A percentile compares a stretch with the other conserved stretches of the same genome.
Evolutionary conservation across 2,329 filamentous ascomycete genomes (phyloP).

Genomic region (Pseudogymnoascus sp.): DNA sequence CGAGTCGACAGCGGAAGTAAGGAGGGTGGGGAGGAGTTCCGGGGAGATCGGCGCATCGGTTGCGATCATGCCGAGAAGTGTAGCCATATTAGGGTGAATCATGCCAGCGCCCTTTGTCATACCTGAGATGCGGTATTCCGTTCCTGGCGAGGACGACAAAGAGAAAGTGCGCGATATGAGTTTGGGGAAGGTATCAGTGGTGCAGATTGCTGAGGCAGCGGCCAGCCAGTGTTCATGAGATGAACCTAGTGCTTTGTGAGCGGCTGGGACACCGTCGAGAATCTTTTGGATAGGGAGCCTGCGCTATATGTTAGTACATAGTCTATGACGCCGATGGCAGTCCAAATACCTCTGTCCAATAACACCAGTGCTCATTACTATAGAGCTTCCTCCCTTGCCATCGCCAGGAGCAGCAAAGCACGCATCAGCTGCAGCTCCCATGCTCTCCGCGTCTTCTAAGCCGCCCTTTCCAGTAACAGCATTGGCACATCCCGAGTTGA

Average conservation of each 20-base stretch:
- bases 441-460: conserved; percentile 75
- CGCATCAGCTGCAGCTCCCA: conserved; percentile 72
- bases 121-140: conserved; percentile 78
- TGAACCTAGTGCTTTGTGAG: conserved; percentile 60
- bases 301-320: conserved; percentile 15
- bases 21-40: conserved; percentile 56
- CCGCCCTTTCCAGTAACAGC: conserved; percentile 90
- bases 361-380: conserved; percentile 98
- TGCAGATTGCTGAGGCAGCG: conserved; percentile 88
- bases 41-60: conserved; percentile 80
- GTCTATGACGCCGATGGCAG: conserved; percentile 4
- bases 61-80: conserved; percentile 80
- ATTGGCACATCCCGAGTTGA: conserved; percentile 96
- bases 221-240: conserved; percentile 81
- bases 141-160: conserved; percentile 68
- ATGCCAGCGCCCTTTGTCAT: conserved; percentile 98
- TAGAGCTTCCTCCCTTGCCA: conserved; percentile 50
- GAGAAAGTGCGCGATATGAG: conserved; percentile 77
- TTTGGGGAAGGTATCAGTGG: conserved; percentile 97
- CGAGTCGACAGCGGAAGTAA: conserved; percentile 66
- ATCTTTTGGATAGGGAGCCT: conserved; percentile 90
- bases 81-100: conserved; percentile 99
- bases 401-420: conserved; percentile 42
- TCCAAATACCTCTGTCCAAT: conserved; percentile 73
- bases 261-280: conserved; percentile 68